A percentile compares a stretch with the other conserved stretches of the same genome.
Evolutionary conservation across 1,284 basidiomycete genomes (phyloP).

Genomic region (Tylopilus sp.): DNA sequence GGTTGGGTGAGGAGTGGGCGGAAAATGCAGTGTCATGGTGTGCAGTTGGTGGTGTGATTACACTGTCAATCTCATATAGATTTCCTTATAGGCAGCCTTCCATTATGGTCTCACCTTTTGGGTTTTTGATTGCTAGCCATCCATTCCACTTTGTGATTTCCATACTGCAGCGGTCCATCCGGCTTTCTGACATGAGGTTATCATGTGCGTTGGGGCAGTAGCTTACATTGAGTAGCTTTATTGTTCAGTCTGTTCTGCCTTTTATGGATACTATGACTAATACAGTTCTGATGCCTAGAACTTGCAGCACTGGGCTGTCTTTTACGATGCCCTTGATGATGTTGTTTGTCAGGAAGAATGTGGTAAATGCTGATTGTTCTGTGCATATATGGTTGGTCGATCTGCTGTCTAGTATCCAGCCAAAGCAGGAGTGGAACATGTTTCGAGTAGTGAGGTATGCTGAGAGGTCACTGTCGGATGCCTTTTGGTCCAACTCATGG

Average conservation of each 20-base stretch:
- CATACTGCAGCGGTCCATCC: slow-evolving; percentile 11
- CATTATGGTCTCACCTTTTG: no score
- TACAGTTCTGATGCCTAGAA: slow-evolving; percentile 9
- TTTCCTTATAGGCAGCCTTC: background rate
- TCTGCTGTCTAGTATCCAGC: no score
- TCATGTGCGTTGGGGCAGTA: slow-evolving; percentile 23
- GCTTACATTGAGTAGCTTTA: slow-evolving; percentile 23
- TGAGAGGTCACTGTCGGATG: background rate
- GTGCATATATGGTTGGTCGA: slow-evolving; percentile 17
- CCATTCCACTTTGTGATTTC: background rate
- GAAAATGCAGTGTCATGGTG: slow-evolving; percentile 4
- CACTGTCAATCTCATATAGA: background rate
- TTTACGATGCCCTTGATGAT: slow-evolving; percentile 26
- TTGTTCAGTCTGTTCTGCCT: background rate
- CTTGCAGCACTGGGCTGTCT: slow-evolving; percentile 12
- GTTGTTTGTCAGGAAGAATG: slow-evolving; percentile 7
- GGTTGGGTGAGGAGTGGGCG: background rate
- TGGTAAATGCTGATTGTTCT: slow-evolving; percentile 8
- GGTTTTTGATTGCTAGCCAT: background rate
- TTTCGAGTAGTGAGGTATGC: background rate
- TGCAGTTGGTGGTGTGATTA: background rate
- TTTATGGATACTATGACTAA: slow-evolving; percentile 12
- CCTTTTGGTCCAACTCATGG: background rate
- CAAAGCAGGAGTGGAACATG: background rate
- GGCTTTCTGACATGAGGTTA: slow-evolving; percentile 25